phyloP scores from a whole-genome alignment of 2,329 filamentous ascomycete genomes.

The Trichoderma citrinoviride region DNA sequence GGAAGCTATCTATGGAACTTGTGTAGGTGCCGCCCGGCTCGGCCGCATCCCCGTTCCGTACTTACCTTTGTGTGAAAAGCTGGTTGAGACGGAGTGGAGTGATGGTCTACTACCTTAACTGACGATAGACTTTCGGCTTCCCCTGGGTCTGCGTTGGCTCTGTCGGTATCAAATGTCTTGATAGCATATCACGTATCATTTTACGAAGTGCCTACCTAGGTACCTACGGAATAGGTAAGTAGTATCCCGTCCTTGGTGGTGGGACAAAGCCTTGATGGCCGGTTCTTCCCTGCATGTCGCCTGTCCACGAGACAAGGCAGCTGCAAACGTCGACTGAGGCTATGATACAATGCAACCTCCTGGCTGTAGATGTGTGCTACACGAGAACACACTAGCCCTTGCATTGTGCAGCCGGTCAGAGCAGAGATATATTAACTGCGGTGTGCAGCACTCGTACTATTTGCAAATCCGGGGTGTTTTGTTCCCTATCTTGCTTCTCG shows the following conservation, averaged over 20 bases:
- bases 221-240: too few relatives aligned
- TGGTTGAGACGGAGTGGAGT: not conserved
- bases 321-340: not conserved
- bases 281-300: not conserved
- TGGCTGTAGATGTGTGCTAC: not conserved
- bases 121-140: not conserved
- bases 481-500: conserved; percentile 4
- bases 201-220: too few relatives aligned
- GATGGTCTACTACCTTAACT: not conserved
- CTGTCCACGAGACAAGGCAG: not conserved
- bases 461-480: conserved; percentile 19
- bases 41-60: not conserved
- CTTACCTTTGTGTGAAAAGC: not conserved
- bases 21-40: not conserved
- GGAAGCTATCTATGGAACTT: not conserved
- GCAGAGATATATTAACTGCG: conserved; percentile 8
- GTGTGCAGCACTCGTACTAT: not conserved
- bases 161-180: not conserved
- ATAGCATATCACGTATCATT: not conserved
- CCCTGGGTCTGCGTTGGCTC: conserved; percentile 1
- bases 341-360: not conserved
- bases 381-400: not conserved
- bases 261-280: too few relatives aligned
- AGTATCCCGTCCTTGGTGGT: too few relatives aligned
- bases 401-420: conserved; percentile 19